Evolutionary conservation across 164 flowering plant species (phyloP).

Genomic region (Sedum album): DNA sequence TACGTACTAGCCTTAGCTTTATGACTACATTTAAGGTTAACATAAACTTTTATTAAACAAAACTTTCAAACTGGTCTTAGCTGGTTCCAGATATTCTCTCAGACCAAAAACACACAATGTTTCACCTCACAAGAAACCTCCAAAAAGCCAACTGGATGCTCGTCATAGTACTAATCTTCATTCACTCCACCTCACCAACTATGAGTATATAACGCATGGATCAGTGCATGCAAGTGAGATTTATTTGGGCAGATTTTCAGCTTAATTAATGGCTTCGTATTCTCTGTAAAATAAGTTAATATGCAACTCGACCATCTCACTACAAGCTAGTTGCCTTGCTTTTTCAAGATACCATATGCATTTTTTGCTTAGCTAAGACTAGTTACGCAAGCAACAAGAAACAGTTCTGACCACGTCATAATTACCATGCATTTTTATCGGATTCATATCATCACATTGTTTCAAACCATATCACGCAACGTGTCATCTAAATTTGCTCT

Average conservation of each 20-base stretch:
- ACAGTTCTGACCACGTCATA: background rate
- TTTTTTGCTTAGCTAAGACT: conserved; percentile 2
- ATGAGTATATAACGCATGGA: no score
- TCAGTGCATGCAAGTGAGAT: no score
- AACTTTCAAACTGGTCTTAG: no score
- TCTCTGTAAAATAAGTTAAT: background rate
- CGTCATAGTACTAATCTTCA: no score
- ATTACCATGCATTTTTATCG: background rate
- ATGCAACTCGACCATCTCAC: background rate
- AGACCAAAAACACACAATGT: no score
- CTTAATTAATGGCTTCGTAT: conserved; percentile 2
- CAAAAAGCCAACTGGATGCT: no score
- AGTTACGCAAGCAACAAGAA: background rate
- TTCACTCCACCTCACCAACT: no score
- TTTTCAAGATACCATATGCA: background rate
- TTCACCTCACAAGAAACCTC: no score
- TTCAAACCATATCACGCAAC: background rate
- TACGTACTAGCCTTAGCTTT: no score
- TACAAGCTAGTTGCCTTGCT: background rate
- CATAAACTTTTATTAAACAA: no score
- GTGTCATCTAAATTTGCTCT: background rate
- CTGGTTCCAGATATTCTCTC: no score
- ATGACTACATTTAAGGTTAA: no score
- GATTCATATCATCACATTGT: background rate
- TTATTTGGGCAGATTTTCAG: background rate